phyloP scores from a whole-genome alignment of 192 early-diverging fungal species.

The Linnemannia schmuckeri region DNA sequence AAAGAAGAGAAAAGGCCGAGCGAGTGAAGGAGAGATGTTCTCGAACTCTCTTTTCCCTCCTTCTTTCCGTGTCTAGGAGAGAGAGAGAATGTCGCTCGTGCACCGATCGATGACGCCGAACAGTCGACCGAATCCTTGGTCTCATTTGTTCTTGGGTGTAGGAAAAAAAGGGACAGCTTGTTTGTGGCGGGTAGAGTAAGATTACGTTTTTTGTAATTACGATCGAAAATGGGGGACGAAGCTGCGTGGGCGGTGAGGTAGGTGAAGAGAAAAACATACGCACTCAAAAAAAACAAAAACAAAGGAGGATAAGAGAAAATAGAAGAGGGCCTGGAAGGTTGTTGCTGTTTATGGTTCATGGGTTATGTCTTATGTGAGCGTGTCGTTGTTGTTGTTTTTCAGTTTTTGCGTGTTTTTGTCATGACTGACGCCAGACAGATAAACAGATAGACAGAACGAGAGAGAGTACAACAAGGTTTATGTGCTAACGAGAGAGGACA shows the following conservation, averaged over 20 bases:
- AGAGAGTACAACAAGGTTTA: neutral
- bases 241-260: neutral
- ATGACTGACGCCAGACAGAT: neutral
- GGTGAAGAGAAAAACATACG: neutral
- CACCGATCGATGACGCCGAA: constrained; percentile 2
- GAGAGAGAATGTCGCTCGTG: neutral
- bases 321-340: neutral
- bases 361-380: neutral
- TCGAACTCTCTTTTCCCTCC: neutral
- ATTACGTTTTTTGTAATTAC: neutral
- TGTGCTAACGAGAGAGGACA: too few species aligned
- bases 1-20: neutral
- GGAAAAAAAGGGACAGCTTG: neutral
- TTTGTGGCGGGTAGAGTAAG: neutral
- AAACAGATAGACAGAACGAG: neutral
- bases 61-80: neutral
- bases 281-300: neutral
- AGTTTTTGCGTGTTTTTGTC: constrained; percentile 1
- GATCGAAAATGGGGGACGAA: neutral
- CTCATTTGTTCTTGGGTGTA: too few species aligned
- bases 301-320: neutral
- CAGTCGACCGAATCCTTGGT: neutral
- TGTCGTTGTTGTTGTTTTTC: neutral
- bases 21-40: neutral
- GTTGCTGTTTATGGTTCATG: neutral